phyloP scores from a whole-genome alignment of 371 early-diverging fungal species.

The Blakeslea trispora region DNA sequence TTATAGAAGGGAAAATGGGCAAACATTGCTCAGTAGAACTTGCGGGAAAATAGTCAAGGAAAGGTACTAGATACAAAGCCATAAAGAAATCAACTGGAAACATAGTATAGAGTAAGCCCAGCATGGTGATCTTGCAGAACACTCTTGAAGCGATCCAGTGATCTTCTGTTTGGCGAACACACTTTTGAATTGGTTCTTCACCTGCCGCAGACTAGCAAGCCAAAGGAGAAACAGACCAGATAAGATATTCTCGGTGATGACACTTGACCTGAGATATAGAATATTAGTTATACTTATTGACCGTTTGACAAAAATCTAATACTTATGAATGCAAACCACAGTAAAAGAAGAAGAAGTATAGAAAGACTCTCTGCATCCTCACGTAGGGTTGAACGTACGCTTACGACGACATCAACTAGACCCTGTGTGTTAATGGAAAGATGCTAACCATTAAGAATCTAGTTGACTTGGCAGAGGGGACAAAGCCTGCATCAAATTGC shows the following conservation, averaged over 20 bases:
- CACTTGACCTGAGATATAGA: conserved; percentile 5
- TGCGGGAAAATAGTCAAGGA: conserved; percentile 7
- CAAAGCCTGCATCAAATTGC: conserved; percentile 11
- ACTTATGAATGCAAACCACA: conserved; percentile 3
- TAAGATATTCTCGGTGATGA: not conserved
- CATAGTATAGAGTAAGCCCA: not conserved
- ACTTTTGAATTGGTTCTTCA: no score
- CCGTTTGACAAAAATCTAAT: no score
- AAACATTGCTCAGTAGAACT: conserved; percentile 3
- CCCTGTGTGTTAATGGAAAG: conserved; percentile 14
- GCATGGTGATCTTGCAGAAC: conserved; percentile 5
- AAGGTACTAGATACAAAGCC: conserved; percentile 6
- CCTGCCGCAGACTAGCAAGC: not conserved
- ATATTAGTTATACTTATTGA: conserved; percentile 4
- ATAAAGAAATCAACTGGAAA: conserved; percentile 15
- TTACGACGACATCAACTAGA: conserved; percentile 15
- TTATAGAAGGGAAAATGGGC: no score
- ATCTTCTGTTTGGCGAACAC: no score
- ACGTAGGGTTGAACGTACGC: conserved; percentile 9
- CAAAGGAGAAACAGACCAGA: not conserved
- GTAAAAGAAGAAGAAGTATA: conserved; percentile 6
- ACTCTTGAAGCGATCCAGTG: conserved; percentile 2
- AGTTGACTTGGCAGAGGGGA: conserved; percentile 14
- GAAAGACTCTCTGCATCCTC: conserved; percentile 15
- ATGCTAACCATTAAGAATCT: conserved; percentile 16